A percentile compares a stretch with the other conserved stretches of the same genome.
These are phyloP conservation scores for Dothideomycetidae sp. DNA, from an alignment of 2,329 filamentous ascomycete species.

Conservation along the genomic window DNA sequence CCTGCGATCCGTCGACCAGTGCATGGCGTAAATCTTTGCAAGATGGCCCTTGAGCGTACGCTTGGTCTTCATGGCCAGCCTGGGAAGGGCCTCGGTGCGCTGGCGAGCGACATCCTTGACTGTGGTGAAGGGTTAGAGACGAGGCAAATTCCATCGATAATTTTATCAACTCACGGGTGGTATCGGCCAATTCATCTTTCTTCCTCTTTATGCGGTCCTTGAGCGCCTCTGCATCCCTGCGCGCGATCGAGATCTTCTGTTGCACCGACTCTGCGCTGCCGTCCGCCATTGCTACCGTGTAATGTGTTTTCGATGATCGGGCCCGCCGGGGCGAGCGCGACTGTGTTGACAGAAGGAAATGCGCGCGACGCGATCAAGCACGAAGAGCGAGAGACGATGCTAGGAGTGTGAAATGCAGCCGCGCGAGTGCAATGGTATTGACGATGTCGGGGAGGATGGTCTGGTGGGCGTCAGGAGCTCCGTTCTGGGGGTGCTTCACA, in stretches of 20 bases:
- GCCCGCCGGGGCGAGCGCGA: constrained; percentile 9
- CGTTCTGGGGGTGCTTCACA: neutral
- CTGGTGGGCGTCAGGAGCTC: neutral
- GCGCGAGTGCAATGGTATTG: neutral
- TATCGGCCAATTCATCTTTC: constrained; percentile 98
- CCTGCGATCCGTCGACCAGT: constrained; percentile 97
- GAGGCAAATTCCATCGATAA: constrained; percentile 2
- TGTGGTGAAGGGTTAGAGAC: constrained; percentile 26
- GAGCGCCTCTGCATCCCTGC: constrained; percentile 91
- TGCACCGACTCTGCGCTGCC: constrained; percentile 38
- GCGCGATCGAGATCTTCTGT: constrained; percentile 75
- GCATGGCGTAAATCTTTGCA: constrained; percentile 99
- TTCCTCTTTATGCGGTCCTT: constrained; percentile 99
- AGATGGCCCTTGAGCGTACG: constrained; percentile 94
- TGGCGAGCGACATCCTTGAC: constrained; percentile 86
- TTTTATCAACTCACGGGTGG: constrained; percentile 61
- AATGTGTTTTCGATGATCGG: constrained; percentile 7
- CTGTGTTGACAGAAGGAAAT: constrained; percentile 1
- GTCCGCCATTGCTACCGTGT: constrained; percentile 29
- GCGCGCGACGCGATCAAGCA: neutral
- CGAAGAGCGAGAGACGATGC: constrained; percentile 1
- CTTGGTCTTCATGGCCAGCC: constrained; percentile 94
- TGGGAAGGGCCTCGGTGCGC: constrained; percentile 80
- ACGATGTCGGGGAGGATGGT: neutral
- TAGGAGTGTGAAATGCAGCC: neutral